Conservation (phyloP, 2,329 filamentous ascomycete genomes). For the Ophiostoma sp. region DNA sequence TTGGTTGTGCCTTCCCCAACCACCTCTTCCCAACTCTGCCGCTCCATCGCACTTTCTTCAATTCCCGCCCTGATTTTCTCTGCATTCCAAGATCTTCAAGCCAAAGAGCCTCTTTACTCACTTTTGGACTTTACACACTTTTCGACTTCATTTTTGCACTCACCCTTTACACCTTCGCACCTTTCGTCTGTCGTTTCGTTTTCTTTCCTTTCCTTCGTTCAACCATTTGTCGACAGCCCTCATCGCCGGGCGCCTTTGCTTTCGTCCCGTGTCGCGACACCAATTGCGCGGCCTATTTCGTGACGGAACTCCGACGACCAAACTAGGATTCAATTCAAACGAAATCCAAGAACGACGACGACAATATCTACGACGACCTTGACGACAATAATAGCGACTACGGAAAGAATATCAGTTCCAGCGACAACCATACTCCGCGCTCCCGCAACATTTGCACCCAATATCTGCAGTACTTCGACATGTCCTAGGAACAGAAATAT, state of each 20-base stretch:
- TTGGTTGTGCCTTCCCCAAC: constrained; percentile 27
- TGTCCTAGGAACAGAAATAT: constrained; percentile 29
- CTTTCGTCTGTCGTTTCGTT: not conserved
- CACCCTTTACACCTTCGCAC: not conserved
- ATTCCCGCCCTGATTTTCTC: constrained; percentile 15
- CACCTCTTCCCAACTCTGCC: constrained; percentile 19
- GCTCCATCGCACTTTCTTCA: constrained; percentile 16
- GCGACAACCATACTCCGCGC: not conserved
- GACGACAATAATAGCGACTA: not conserved
- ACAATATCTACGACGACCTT: not conserved
- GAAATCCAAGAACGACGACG: not conserved
- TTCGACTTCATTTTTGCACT: constrained; percentile 1
- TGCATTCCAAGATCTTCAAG: constrained; percentile 24
- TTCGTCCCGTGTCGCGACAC: constrained; percentile 5
- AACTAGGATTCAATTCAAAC: not conserved
- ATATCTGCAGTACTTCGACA: constrained; percentile 24
- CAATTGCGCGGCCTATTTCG: constrained; percentile 16
- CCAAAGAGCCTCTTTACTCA: constrained; percentile 1
- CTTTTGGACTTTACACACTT: not conserved
- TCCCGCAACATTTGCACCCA: constrained; percentile 14
- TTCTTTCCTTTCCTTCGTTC: not conserved
- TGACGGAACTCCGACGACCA: constrained; percentile 5
- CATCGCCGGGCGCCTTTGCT: constrained; percentile 6
- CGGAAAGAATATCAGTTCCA: not conserved
- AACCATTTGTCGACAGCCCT: not conserved